Evolutionary conservation across 2,329 filamentous ascomycete species (phyloP).

Genomic region (Teratosphaeria viscida): DNA sequence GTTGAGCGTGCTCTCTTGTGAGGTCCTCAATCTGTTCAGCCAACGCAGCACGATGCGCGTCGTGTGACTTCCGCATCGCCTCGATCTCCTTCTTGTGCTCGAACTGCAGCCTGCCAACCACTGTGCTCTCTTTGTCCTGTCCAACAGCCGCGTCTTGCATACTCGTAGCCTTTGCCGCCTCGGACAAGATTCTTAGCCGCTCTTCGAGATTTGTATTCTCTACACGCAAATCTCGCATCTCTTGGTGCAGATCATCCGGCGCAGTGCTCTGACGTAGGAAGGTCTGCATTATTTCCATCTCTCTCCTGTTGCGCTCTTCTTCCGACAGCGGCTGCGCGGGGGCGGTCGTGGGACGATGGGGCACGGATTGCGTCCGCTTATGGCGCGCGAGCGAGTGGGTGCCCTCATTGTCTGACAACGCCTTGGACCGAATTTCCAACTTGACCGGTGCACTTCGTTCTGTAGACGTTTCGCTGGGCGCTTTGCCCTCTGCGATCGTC

Average conservation of each 20-base stretch:
- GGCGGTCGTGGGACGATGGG: conserved; percentile 9
- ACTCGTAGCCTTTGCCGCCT: conserved; percentile 4
- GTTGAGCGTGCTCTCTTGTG: neutral
- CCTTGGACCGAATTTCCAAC: conserved; percentile 5
- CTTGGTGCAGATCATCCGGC: conserved; percentile 14
- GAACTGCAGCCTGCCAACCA: neutral
- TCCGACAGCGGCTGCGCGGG: conserved; percentile 8
- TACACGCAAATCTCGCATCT: conserved; percentile 16
- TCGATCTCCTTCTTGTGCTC: conserved; percentile 2
- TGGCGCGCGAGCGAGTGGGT: conserved; percentile 9
- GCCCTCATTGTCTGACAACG: conserved; percentile 16
- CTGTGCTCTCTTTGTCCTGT: conserved; percentile 4
- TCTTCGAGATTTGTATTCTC: conserved; percentile 13
- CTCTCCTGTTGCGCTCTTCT: conserved; percentile 13
- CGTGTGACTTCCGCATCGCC: neutral
- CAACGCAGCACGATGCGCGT: neutral
- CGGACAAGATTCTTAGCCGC: conserved; percentile 11
- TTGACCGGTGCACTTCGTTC: conserved; percentile 9
- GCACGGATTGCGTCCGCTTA: conserved; percentile 12
- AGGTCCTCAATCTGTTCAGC: neutral
- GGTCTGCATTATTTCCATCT: conserved; percentile 20
- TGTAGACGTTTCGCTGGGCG: conserved; percentile 1
- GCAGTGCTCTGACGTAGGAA: conserved; percentile 17
- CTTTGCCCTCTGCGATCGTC: conserved; percentile 16
- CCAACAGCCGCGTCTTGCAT: conserved; percentile 3